Evolutionary conservation across 139 green algal genomes (phyloP), one percentile per base, ranked within the genome.

Genomic region (Asterochloris sp.): DNA sequence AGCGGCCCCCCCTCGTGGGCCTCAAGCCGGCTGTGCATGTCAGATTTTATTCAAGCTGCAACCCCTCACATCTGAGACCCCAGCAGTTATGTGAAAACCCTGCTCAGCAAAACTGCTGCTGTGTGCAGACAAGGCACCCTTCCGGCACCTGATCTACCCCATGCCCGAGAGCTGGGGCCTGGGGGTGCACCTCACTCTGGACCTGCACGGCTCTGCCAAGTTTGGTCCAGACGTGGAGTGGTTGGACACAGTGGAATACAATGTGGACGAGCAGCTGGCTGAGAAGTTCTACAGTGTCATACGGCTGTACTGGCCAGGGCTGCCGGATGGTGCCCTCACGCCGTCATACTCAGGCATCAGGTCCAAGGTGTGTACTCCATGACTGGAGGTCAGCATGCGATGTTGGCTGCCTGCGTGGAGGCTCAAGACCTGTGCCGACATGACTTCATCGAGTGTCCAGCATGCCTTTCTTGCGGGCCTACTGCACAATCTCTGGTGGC

Each of bases 151-250:
- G 0, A 87, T 98, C 23, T 98, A 98, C 84, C 95, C 95, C 0
- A 73, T 98, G 61, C 94, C 95, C 9, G 89, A 94, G 82, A 78
- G 86, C 0, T 92, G 91, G 29, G 96, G 96, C 19, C 84, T 99
- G 69, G 96, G 96, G 69, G 86, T 94, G 9, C 96, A 99, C 82
- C 82, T 97, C 0, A 98, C 96, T 0, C 83, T 98, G 67, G 96
- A 98, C 82, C 28, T 98, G 76, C 89, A 78, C 4, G 94, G 92
- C 10, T 61, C 80, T 11, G 90, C 90, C 10, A 87, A 86, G n/a
- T 98, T 98, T 83, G 96, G 96, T 0, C 96, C 96, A 0, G 94
- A 98, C 83, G 93, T 98, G 28, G 92, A 99, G 84, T 98, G 94
- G 94, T 76, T 97, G 11, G 71, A 86, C 1, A 38, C 60, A 12